A percentile compares a stretch with the other conserved stretches of the same genome.
Conservation (phyloP, 2,329 filamentous ascomycete species). For the Hymenoscyphus repandus region DNA sequence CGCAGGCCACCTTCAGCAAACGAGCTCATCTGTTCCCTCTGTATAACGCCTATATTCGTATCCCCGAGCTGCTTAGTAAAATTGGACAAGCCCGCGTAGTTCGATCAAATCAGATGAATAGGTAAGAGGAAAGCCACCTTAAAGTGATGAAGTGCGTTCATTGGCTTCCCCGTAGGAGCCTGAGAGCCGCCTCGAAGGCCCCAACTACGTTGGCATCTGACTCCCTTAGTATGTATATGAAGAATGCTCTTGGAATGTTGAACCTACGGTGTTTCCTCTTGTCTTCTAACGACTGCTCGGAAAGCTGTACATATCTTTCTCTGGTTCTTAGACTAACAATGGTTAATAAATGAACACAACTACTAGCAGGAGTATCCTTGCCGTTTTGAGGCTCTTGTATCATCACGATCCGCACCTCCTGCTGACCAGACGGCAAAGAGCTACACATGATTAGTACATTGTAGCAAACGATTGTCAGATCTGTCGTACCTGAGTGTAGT, state of each 20-base stretch:
- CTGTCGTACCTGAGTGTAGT: not conserved
- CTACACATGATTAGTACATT: conserved; percentile 55
- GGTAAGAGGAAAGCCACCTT: too few relatives aligned
- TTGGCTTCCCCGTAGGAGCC: not conserved
- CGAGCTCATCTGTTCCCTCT: too few relatives aligned
- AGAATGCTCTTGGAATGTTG: not conserved
- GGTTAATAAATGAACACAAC: not conserved
- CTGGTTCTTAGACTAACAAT: not conserved
- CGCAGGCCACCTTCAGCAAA: not conserved
- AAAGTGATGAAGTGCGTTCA: not conserved
- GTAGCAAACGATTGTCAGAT: not conserved
- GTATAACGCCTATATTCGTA: too few relatives aligned
- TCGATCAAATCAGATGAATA: too few relatives aligned
- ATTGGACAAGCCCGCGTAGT: too few relatives aligned
- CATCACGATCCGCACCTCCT: conserved; percentile 66
- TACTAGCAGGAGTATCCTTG: conserved; percentile 31
- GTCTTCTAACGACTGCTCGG: not conserved
- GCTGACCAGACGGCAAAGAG: conserved; percentile 74
- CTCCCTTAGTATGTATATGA: too few relatives aligned
- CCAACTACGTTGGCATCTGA: not conserved
- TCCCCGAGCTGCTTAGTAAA: too few relatives aligned
- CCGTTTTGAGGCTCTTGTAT: conserved; percentile 73
- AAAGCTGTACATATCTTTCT: conserved; percentile 8
- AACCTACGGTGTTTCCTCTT: not conserved
- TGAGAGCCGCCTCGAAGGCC: not conserved